Conservation (phyloP, 345 rosid genomes). For the Melaleuca alternifolia region DNA sequence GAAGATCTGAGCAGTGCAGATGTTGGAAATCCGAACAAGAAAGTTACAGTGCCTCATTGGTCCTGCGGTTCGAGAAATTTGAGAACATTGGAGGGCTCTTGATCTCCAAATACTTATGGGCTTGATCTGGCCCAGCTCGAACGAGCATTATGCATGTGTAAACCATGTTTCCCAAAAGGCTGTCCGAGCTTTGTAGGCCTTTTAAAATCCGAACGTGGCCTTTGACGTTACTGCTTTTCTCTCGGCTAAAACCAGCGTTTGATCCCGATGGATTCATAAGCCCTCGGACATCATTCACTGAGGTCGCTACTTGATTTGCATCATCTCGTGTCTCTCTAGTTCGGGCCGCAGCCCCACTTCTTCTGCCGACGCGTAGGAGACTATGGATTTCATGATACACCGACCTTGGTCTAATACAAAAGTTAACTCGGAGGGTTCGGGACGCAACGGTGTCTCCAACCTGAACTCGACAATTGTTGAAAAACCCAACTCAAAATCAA, state of each 20-base stretch:
- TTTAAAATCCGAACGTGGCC: background rate
- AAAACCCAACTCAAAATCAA: background rate
- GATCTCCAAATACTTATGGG: background rate
- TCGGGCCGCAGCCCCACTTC: background rate
- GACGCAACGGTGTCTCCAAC: fast-evolving
- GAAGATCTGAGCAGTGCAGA: background rate
- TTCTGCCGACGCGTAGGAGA: background rate
- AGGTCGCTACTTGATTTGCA: background rate
- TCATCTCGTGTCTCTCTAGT: background rate
- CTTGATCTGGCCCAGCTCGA: background rate
- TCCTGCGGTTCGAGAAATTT: background rate
- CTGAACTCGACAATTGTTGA: too few relatives aligned
- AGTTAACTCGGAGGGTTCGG: background rate
- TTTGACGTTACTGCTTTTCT: background rate
- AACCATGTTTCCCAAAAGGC: background rate
- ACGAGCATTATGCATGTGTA: background rate
- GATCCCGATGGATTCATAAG: background rate
- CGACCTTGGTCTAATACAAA: background rate
- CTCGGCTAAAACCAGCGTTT: background rate
- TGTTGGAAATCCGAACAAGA: background rate
- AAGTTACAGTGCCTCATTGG: background rate
- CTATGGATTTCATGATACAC: background rate
- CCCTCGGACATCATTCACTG: background rate
- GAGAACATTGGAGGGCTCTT: background rate
- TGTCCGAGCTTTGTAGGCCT: background rate